Conservation (phyloP, 768 basidiomycete species). For the Gloeostereum incarnatum region DNA sequence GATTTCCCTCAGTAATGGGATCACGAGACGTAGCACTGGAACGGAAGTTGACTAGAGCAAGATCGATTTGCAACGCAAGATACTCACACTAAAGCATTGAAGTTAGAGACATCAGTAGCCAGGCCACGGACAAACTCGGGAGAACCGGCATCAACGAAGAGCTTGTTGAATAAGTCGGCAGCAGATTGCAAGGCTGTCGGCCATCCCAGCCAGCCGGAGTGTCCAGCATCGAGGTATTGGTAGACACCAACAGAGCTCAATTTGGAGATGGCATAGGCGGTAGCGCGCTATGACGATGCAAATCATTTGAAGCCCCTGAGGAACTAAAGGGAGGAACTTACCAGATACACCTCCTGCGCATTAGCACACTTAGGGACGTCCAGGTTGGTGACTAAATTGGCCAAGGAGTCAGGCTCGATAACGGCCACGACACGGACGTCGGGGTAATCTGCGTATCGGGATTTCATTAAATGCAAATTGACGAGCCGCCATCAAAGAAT, state of each 20-base stretch:
- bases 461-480: conserved; percentile 1
- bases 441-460: conserved; percentile 40
- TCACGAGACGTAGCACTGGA: conserved; percentile 41
- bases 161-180: conserved; percentile 40
- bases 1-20: conserved; percentile 49
- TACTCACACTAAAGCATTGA: conserved; percentile 26
- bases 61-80: not conserved
- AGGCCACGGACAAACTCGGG: conserved; percentile 53
- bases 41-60: too few species aligned
- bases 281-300: conserved; percentile 1
- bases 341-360: conserved; percentile 42
- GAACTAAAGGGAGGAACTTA: conserved; percentile 8
- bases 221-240: conserved; percentile 55
- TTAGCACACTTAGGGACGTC: conserved; percentile 45
- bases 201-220: conserved; percentile 64
- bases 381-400: conserved; percentile 62
- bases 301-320: conserved; percentile 5
- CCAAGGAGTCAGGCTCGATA: conserved; percentile 59
- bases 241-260: conserved; percentile 43
- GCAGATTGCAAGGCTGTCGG: conserved; percentile 53
- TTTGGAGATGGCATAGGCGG: conserved; percentile 17
- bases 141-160: conserved; percentile 41
- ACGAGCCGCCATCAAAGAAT: not conserved
- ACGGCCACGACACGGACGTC: conserved; percentile 54
- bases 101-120: conserved; percentile 49